phyloP scores from a whole-genome alignment of 345 rosid species.

The Triadica sebifera region DNA sequence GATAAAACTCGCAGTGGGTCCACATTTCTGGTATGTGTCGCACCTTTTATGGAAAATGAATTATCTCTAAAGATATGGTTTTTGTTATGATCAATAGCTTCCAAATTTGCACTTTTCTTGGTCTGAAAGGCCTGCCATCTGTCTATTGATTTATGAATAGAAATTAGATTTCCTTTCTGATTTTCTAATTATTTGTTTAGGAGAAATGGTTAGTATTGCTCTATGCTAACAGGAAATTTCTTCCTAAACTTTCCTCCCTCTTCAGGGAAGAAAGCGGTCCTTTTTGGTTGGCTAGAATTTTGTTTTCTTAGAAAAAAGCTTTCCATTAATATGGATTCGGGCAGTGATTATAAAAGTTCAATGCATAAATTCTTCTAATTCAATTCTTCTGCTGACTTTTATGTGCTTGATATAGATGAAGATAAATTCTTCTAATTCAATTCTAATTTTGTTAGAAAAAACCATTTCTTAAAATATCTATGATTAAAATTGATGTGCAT shows the following conservation, averaged over 20 bases:
- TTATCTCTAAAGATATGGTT: constrained; percentile 28
- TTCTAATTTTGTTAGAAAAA: too few relatives aligned
- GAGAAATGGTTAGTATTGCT: neutral
- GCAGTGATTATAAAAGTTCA: too few relatives aligned
- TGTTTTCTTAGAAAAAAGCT: neutral
- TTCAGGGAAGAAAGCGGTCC: neutral
- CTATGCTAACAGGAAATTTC: neutral
- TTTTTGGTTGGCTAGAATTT: neutral
- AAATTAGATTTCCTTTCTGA: neutral
- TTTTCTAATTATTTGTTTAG: neutral
- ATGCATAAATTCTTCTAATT: too few relatives aligned
- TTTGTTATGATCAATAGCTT: constrained; percentile 27
- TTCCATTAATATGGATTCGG: neutral
- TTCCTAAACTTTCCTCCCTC: neutral
- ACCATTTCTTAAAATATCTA: too few relatives aligned
- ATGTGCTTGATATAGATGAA: too few relatives aligned
- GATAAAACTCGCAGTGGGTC: constrained; percentile 9
- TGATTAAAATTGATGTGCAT: too few relatives aligned
- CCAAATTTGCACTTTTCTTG: constrained; percentile 33
- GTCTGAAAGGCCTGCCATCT: constrained; percentile 19
- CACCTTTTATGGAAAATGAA: constrained; percentile 20
- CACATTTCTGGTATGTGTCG: constrained; percentile 27
- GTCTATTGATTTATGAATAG: constrained; percentile 16
- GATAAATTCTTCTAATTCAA: too few relatives aligned
- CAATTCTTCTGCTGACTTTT: too few relatives aligned